Conservation (phyloP, 2,329 filamentous ascomycete species). For the Penicillium hesseltinei region DNA sequence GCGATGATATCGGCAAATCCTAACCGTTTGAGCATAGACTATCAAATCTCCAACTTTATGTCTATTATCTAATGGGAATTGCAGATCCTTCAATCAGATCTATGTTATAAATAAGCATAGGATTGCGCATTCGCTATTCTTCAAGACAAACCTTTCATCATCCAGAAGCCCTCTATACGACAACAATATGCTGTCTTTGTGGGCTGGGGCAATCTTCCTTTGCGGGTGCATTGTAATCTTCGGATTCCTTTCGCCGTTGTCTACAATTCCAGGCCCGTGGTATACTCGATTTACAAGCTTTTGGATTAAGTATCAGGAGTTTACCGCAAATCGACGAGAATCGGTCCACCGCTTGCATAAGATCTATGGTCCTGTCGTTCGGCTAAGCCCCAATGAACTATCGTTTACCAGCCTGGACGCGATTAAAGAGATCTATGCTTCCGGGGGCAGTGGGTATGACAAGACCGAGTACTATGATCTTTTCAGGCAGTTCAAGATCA, state of each 20-base stretch:
- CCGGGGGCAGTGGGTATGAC: slow-evolving; percentile 38
- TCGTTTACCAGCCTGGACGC: slow-evolving; percentile 31
- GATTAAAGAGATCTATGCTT: slow-evolving; percentile 34
- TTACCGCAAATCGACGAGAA: slow-evolving; percentile 28
- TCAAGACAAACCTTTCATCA: background rate
- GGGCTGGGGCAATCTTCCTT: slow-evolving; percentile 9
- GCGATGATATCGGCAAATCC: slow-evolving; percentile 6
- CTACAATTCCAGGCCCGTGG: slow-evolving; percentile 31
- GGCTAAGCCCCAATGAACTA: slow-evolving; percentile 32
- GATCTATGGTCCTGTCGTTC: slow-evolving; percentile 29
- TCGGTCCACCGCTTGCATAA: slow-evolving; percentile 30
- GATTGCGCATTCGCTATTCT: no score
- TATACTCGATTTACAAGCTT: slow-evolving; percentile 30
- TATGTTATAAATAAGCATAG: slow-evolving; percentile 8
- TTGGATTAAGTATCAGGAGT: slow-evolving; percentile 34
- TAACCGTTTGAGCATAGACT: background rate
- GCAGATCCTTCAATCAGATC: background rate
- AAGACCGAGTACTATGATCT: slow-evolving; percentile 39
- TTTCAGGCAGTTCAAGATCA: slow-evolving; percentile 35
- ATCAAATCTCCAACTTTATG: background rate
- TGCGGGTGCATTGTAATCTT: slow-evolving; percentile 10
- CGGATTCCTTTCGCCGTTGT: slow-evolving; percentile 17
- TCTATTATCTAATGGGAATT: slow-evolving; percentile 9
- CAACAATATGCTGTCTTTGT: slow-evolving; percentile 18
- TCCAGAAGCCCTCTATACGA: background rate